These are phyloP conservation scores for Xylogone sp. DNA, from an alignment of 2,329 filamentous ascomycete species.

Conservation along the genomic window DNA sequence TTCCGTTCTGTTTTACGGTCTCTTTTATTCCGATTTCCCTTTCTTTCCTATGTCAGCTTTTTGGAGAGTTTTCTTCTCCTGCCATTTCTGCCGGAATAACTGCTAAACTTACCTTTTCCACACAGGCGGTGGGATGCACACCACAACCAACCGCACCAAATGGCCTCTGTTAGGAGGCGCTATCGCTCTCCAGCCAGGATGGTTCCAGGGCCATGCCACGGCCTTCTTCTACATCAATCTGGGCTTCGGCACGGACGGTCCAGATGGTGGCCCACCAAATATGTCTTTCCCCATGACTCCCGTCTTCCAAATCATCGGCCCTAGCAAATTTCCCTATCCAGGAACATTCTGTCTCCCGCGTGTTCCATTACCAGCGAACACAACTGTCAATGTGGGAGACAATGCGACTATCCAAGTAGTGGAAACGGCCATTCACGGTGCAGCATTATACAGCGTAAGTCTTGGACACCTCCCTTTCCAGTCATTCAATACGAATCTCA, in stretches of 20 bases:
- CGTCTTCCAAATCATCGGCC: conserved; percentile 79
- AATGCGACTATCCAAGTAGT: conserved; percentile 88
- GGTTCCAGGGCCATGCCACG: conserved; percentile 84
- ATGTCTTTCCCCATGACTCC: conserved; percentile 81
- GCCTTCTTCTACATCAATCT: conserved; percentile 90
- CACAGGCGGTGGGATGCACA: conserved; percentile 76
- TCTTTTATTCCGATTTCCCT: too few species aligned
- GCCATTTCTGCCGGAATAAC: background rate
- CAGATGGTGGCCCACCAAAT: conserved; percentile 68
- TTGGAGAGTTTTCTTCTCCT: background rate
- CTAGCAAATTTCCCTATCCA: conserved; percentile 77
- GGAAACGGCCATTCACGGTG: conserved; percentile 79
- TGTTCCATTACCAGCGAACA: conserved; percentile 73
- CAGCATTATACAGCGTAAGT: conserved; percentile 56
- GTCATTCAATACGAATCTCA: background rate
- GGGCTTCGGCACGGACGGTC: conserved; percentile 70
- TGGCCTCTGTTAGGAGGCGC: conserved; percentile 89
- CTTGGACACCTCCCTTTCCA: background rate
- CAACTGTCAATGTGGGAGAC: conserved; percentile 73
- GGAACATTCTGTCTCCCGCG: conserved; percentile 88
- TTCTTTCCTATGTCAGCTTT: too few species aligned
- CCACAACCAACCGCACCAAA: conserved; percentile 78
- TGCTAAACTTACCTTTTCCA: conserved; percentile 6
- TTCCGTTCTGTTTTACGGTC: too few species aligned
- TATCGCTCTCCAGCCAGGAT: conserved; percentile 87